These are phyloP conservation scores for Fusarium nodosum DNA, from an alignment of 2,329 filamentous ascomycete species.

Conservation along the genomic window DNA sequence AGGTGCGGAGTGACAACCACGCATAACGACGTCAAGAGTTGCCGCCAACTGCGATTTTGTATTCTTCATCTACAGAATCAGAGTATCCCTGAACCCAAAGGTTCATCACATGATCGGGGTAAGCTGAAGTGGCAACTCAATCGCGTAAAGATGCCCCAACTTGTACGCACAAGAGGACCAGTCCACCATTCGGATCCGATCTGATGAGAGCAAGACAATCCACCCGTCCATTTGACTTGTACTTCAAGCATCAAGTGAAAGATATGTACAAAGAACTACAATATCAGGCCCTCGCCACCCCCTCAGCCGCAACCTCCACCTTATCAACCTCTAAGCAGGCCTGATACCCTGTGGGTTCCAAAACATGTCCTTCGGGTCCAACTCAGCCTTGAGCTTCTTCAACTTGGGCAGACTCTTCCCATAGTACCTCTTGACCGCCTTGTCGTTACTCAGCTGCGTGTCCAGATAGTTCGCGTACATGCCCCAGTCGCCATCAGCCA, in stretches of 20 bases:
- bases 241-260: neutral
- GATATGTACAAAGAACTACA: constrained; percentile 18
- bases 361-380: constrained; percentile 58
- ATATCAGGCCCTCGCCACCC: neutral
- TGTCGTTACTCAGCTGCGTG: constrained; percentile 52
- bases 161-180: neutral
- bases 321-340: constrained; percentile 9
- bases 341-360: constrained; percentile 56
- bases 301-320: neutral
- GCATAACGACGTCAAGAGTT: no score
- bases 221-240: neutral
- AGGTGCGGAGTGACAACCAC: neutral
- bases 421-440: constrained; percentile 56
- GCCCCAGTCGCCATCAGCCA: constrained; percentile 53
- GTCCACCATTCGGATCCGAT: neutral
- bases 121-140: neutral
- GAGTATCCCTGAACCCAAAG: neutral
- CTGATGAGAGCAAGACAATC: neutral
- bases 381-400: constrained; percentile 53
- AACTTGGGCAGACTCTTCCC: constrained; percentile 53
- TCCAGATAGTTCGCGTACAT: constrained; percentile 61
- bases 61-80: neutral
- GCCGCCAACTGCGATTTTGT: neutral
- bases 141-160: neutral
- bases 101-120: neutral